Evolutionary conservation across 2,329 filamentous ascomycete genomes (phyloP).

Genomic region (Fusarium sp.): DNA sequence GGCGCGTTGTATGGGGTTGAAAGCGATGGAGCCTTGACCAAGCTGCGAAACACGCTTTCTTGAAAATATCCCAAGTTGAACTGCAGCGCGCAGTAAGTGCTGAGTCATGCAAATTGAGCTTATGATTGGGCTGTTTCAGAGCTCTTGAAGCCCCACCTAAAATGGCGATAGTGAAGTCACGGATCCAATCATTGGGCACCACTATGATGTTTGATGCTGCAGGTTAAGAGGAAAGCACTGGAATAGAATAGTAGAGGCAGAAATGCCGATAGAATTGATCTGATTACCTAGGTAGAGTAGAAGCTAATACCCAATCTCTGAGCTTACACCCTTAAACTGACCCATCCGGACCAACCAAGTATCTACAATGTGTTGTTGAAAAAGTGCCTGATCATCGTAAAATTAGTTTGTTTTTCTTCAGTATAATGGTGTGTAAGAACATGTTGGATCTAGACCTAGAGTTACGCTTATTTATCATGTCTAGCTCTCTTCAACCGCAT

Average conservation of each 20-base stretch:
- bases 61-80: constrained; percentile 50
- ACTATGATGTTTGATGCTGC: background rate
- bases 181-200: background rate
- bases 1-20: constrained; percentile 35
- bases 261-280: no score
- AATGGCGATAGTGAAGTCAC: background rate
- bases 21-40: constrained; percentile 40
- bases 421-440: background rate
- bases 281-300: no score
- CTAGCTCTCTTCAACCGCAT: constrained; percentile 1
- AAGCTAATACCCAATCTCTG: background rate
- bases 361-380: background rate
- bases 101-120: constrained; percentile 35
- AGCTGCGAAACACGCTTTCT: constrained; percentile 45
- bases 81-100: constrained; percentile 35
- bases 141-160: constrained; percentile 19
- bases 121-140: constrained; percentile 26
- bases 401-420: background rate
- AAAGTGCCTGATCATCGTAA: constrained; percentile 5
- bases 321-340: background rate
- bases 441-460: background rate
- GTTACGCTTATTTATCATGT: constrained; percentile 4
- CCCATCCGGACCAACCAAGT: background rate
- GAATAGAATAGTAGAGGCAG: no score
- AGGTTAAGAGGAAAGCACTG: no score